A percentile compares a stretch with the other conserved stretches of the same genome.
Evolutionary conservation across 2,329 filamentous ascomycete genomes (phyloP).

Genomic region (Paraphoma chrysanthemicola): DNA sequence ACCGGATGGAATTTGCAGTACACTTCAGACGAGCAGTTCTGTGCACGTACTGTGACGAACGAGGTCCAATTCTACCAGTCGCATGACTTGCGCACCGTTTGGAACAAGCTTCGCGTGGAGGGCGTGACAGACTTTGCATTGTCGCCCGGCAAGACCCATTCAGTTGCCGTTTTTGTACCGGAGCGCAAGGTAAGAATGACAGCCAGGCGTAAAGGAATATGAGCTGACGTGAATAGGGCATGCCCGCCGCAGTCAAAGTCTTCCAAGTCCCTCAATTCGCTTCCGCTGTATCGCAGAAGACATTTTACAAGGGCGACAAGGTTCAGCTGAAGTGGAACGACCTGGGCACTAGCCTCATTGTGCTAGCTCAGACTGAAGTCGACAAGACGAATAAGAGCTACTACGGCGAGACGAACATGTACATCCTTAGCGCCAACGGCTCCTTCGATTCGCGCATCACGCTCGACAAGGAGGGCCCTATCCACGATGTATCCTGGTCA

Average conservation of each 20-base stretch:
- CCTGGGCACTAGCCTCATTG: conserved; percentile 87
- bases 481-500: conserved; percentile 98
- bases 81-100: conserved; percentile 81
- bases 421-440: conserved; percentile 89
- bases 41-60: conserved; percentile 92
- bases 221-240: conserved; percentile 65
- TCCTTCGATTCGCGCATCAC: conserved; percentile 90
- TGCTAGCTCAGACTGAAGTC: conserved; percentile 95
- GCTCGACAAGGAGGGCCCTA: conserved; percentile 95
- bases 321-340: conserved; percentile 98
- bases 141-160: conserved; percentile 86
- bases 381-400: conserved; percentile 99
- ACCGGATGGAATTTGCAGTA: conserved; percentile 98
- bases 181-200: conserved; percentile 79
- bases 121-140: conserved; percentile 89
- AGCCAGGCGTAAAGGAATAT: not conserved
- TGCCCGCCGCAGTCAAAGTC: conserved; percentile 92
- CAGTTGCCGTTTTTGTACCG: conserved; percentile 92
- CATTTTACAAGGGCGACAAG: conserved; percentile 99
- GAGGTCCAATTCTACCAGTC: conserved; percentile 98
- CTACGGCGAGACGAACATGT: conserved; percentile 97
- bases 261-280: conserved; percentile 91
- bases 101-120: conserved; percentile 95
- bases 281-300: conserved; percentile 90
- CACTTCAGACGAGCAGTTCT: conserved; percentile 90